Evolutionary conservation across 2,329 filamentous ascomycete species (phyloP).

Genomic region (Onygena corvina): DNA sequence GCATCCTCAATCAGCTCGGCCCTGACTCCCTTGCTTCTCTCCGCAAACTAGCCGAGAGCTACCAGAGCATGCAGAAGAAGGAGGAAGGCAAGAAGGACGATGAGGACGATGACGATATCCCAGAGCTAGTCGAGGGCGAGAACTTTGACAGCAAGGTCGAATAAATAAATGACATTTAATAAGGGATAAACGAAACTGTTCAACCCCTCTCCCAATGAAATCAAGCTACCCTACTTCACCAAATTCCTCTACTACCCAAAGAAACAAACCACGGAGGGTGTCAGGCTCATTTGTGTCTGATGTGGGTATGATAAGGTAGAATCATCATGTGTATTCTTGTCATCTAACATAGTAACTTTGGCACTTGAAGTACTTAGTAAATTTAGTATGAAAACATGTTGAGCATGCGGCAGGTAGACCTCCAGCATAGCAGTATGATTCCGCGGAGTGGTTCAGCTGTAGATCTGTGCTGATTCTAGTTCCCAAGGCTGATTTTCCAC

Average conservation of each 20-base stretch:
- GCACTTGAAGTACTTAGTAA: too few species aligned
- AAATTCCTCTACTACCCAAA: not conserved
- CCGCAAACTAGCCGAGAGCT: slow-evolving; percentile 96
- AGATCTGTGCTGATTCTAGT: not conserved
- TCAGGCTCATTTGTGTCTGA: not conserved
- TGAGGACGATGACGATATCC: slow-evolving; percentile 72
- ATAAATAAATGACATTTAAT: slow-evolving; percentile 39
- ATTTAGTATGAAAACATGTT: too few species aligned
- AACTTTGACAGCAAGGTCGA: slow-evolving; percentile 98
- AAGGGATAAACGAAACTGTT: not conserved
- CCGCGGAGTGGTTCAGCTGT: not conserved
- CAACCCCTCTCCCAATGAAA: not conserved
- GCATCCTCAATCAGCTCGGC: slow-evolving; percentile 98
- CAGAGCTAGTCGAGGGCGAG: slow-evolving; percentile 90
- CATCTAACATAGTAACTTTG: not conserved
- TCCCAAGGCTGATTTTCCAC: not conserved
- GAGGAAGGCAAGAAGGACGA: slow-evolving; percentile 63
- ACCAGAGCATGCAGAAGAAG: slow-evolving; percentile 97
- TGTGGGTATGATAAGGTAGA: slow-evolving; percentile 2
- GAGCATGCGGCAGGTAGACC: too few species aligned
- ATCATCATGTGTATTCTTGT: not conserved
- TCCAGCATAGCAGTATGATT: too few species aligned
- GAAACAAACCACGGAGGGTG: not conserved
- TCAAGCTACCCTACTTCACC: not conserved
- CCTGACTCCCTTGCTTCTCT: slow-evolving; percentile 95